These are phyloP conservation scores for Aristolochia californica DNA, from an alignment of 164 flowering plant genomes.

Conservation along the genomic window DNA sequence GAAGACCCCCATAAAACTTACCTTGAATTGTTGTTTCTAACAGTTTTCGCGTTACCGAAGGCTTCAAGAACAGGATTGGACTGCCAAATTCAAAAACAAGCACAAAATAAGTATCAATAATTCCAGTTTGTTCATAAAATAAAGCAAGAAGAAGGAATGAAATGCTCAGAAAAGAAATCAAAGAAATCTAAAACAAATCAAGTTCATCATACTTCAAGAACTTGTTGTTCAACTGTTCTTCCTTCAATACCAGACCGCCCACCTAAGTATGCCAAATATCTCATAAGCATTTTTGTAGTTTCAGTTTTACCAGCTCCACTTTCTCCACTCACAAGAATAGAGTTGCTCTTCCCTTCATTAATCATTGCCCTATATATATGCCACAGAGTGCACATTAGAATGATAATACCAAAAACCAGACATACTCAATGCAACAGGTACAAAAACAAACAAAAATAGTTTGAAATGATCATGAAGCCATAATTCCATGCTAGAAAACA, in stretches of 20 bases:
- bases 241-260: slow-evolving; percentile 94
- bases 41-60: slow-evolving; percentile 83
- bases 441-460: no score
- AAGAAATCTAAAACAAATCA: not conserved
- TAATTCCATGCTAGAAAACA: no score
- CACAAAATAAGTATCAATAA: slow-evolving; percentile 1
- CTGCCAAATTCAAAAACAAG: slow-evolving; percentile 23
- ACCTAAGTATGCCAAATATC: slow-evolving; percentile 92
- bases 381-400: no score
- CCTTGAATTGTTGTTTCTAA: slow-evolving; percentile 82
- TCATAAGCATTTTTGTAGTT: slow-evolving; percentile 99
- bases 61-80: slow-evolving; percentile 89
- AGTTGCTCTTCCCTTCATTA: slow-evolving; percentile 95
- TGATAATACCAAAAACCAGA: not conserved
- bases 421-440: not conserved
- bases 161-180: not conserved
- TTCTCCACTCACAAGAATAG: slow-evolving; percentile 98
- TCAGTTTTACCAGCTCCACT: slow-evolving; percentile 99
- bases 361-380: slow-evolving; percentile 77
- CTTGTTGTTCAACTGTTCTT: slow-evolving; percentile 98
- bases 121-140: not conserved
- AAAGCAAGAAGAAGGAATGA: slow-evolving; percentile 1
- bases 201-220: slow-evolving; percentile 65
- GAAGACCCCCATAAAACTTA: slow-evolving; percentile 14
- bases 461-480: no score